Evolutionary conservation across 139 green algal species (phyloP), one percentile per base, ranked within the genome.

Genomic region (Deuterostichococcus epilithicus): DNA sequence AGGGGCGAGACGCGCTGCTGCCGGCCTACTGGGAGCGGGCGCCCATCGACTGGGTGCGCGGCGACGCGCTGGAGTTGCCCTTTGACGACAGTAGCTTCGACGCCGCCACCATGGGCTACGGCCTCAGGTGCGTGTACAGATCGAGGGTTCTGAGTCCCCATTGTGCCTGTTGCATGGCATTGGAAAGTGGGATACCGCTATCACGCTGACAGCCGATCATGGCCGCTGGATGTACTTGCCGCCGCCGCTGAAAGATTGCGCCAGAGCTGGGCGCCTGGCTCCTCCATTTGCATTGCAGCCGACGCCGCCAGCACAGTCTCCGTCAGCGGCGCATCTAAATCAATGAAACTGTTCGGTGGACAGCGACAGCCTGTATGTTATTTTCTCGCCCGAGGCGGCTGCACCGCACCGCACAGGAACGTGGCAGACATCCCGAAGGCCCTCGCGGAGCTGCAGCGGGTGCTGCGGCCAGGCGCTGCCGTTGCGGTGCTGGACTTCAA

Each of bases 401-500:
- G 37, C 4, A 15, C 33, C 6, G n/a, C 52, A 36, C 28, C 8
- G 5, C 33, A 71, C 23, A 39, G 66, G 28, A 37, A 78, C n/a
- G 52, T 36, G 37, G 36, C 72, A 76, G 28, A n/a, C 68, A 79
- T 81, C 1, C 79, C 76, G 2, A 15, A 66, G 20, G 78, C 81
- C 32, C 81, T 96, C 69, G 28, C 44, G 35, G 96, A 99, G 85
- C 80, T 98, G 70, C 72, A 88, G n/a, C 82, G 96, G 0, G 95
- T 99, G 63, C 82, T 99, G 34, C 85, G 80, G 72, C 91, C 90
- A 35, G 92, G 93, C 39, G 83, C 75, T 15, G 83, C 68, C 1
- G 91, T 81, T 0, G 92, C 94, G 26, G 87, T 99, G 35, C 85
- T 99, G 45, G 96, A 99, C 86, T 99, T 99, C 85, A 99, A 99